Evolutionary conservation across 2,329 filamentous ascomycete genomes (phyloP).

Genomic region (Dactylellina cionopaga): DNA sequence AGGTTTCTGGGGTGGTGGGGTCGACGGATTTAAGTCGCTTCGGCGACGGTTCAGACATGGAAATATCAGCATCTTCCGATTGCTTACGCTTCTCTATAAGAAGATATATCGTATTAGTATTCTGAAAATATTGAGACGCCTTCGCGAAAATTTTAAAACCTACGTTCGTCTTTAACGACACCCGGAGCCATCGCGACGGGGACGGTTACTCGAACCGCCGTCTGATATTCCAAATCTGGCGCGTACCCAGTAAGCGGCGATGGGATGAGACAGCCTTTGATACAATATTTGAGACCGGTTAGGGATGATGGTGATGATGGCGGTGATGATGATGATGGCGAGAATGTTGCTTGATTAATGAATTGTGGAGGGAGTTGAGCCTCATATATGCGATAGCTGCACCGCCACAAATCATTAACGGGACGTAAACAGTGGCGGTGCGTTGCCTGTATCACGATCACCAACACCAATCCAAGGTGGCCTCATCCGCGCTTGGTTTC

Average conservation of each 20-base stretch:
- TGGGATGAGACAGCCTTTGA: neutral
- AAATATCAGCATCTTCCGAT: slow-evolving; percentile 47
- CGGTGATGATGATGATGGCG: neutral
- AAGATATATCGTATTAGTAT: neutral
- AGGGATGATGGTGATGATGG: slow-evolving; percentile 1
- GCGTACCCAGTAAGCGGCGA: neutral
- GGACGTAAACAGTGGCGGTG: neutral
- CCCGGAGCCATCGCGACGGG: slow-evolving; percentile 36
- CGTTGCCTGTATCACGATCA: neutral
- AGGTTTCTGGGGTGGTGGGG: slow-evolving; percentile 33
- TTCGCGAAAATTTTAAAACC: neutral
- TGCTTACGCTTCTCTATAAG: slow-evolving; percentile 34
- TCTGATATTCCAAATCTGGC: too few species aligned
- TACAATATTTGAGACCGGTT: too few species aligned
- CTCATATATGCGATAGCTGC: neutral
- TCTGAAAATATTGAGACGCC: neutral
- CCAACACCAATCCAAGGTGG: slow-evolving; percentile 11
- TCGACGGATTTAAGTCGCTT: slow-evolving; percentile 50
- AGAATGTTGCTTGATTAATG: slow-evolving; percentile 1
- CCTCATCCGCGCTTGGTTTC: slow-evolving; percentile 14
- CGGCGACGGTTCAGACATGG: slow-evolving; percentile 48
- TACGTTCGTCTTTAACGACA: slow-evolving; percentile 46
- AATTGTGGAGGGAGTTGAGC: neutral
- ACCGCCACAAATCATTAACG: neutral
- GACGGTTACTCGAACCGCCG: too few species aligned